Conservation (phyloP, 1,139 yeast genomes). For the Geotrichum restrictum region DNA sequence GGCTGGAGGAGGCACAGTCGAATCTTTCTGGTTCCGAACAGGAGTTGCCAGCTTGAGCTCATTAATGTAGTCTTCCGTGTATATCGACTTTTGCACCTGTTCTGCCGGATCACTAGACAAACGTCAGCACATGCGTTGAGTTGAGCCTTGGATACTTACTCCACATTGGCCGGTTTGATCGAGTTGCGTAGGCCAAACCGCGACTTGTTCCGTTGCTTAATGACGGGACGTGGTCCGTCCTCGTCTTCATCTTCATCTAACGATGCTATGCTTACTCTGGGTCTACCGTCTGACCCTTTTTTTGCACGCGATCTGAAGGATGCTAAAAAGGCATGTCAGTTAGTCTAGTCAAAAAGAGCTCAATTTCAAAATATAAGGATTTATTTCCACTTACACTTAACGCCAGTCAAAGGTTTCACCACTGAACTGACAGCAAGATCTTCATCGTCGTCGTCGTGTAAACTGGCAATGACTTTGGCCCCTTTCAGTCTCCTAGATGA, state of each 20-base stretch:
- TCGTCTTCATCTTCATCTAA: constrained; percentile 5
- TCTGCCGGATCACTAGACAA: neutral
- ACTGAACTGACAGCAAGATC: neutral
- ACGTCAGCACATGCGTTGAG: neutral
- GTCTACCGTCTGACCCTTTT: constrained; percentile 2
- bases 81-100: neutral
- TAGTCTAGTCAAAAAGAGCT: too few species aligned
- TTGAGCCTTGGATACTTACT: neutral
- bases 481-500: constrained; percentile 13
- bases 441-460: constrained; percentile 8
- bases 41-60: constrained; percentile 15
- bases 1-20: neutral
- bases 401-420: too few species aligned
- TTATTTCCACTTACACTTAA: too few species aligned
- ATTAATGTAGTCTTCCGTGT: constrained; percentile 15
- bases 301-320: constrained; percentile 9
- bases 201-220: constrained; percentile 1
- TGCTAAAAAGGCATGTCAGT: too few species aligned
- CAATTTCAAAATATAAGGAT: too few species aligned
- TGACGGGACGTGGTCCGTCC: neutral
- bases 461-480: constrained; percentile 12
- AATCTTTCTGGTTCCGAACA: neutral
- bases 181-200: constrained; percentile 3
- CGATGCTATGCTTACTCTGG: neutral
- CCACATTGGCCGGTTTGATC: constrained; percentile 3